phyloP scores from a whole-genome alignment of 768 basidiomycete species.

The Kwoniella newhampshirensis region DNA sequence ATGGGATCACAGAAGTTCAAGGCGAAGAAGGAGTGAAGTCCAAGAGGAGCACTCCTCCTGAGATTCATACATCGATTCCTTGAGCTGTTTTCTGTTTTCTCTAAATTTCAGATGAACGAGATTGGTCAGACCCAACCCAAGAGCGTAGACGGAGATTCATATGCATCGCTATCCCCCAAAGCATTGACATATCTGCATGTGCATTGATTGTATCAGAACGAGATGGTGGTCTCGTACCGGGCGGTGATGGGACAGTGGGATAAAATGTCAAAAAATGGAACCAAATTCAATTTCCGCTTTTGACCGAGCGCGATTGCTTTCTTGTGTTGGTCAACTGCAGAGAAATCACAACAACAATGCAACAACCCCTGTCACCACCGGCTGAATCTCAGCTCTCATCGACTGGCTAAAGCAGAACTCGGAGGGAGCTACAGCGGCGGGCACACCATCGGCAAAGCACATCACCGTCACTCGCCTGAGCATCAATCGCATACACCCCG shows the following conservation, averaged over 20 bases:
- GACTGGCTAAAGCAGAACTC: neutral
- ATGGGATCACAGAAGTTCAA: conserved; percentile 26
- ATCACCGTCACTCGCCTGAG: too few species aligned
- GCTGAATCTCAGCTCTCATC: neutral
- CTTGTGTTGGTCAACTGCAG: neutral
- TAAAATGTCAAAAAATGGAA: neutral
- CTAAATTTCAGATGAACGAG: too few species aligned
- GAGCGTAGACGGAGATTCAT: too few species aligned
- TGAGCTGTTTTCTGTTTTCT: neutral
- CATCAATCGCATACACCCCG: too few species aligned
- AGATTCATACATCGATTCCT: conserved; percentile 10
- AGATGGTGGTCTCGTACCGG: too few species aligned
- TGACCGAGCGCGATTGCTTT: neutral
- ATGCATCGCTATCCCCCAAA: too few species aligned
- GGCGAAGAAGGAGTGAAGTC: conserved; percentile 22
- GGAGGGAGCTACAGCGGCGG: too few species aligned
- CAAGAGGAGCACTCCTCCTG: conserved; percentile 9
- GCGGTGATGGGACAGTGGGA: conserved; percentile 5
- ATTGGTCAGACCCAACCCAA: too few species aligned
- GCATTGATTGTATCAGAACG: too few species aligned
- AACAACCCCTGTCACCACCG: neutral
- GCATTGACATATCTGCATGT: too few species aligned
- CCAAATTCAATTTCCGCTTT: conserved; percentile 1
- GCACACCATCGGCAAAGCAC: too few species aligned
- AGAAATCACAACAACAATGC: conserved; percentile 8